Conservation (phyloP, 2,329 filamentous ascomycete species). For the Eurotiales sp. region DNA sequence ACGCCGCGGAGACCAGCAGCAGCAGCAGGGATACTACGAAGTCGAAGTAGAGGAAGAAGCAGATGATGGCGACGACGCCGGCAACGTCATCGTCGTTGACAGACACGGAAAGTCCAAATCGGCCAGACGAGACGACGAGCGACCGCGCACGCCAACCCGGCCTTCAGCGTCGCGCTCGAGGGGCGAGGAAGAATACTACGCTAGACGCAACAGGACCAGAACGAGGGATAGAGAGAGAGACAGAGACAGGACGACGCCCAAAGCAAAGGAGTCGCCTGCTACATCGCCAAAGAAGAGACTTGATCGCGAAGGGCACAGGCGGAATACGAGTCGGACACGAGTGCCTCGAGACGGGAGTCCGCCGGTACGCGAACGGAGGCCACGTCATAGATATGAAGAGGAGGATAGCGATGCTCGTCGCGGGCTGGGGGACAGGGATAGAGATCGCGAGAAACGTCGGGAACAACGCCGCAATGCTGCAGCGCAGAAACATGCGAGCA, state of each 20-base stretch:
- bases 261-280: slow-evolving; percentile 34
- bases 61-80: slow-evolving; percentile 10
- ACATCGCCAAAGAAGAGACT: slow-evolving; percentile 33
- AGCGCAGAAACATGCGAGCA: slow-evolving; percentile 29
- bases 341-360: slow-evolving; percentile 22
- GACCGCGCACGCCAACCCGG: slow-evolving; percentile 25
- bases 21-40: slow-evolving; percentile 20
- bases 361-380: slow-evolving; percentile 20
- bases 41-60: slow-evolving; percentile 19
- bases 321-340: slow-evolving; percentile 27
- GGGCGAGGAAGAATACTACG: slow-evolving; percentile 18
- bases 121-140: neutral
- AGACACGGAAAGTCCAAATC: neutral
- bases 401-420: slow-evolving; percentile 12
- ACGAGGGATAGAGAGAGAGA: slow-evolving; percentile 20
- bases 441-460: slow-evolving; percentile 19
- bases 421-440: neutral
- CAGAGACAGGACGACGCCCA: slow-evolving; percentile 24
- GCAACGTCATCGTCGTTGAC: too few species aligned
- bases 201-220: slow-evolving; percentile 7
- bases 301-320: slow-evolving; percentile 31
- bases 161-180: slow-evolving; percentile 28
- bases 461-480: slow-evolving; percentile 19
- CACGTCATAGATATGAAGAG: slow-evolving; percentile 21
- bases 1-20: slow-evolving; percentile 21